Base-by-base conservation (phyloP, 1,284 basidiomycete species). In the Cutaneotrichosporon spelunceum region DNA sequence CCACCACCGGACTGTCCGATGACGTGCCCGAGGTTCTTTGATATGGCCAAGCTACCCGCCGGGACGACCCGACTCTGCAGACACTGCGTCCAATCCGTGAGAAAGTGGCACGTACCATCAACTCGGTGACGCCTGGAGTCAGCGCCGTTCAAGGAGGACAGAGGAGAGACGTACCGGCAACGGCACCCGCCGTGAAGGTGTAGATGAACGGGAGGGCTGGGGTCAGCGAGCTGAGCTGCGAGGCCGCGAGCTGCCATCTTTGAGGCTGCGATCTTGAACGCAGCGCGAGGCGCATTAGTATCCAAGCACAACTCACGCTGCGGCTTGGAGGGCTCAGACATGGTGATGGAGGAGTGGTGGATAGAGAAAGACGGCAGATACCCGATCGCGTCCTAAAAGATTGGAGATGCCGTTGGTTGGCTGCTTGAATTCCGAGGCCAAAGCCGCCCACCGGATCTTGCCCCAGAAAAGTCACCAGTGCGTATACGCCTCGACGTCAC, bases 141-240 rank as follows among this genome's bases (percentile, higher is more conserved):
- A 66, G 61, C 58, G 24, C 39, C 0, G 24, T 9, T 16, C 27
- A 16, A 16, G 10, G n/a, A 21, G 10, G 29, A 1, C 24, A 49
- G 16, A 26, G n/a, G 14, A 11, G 1, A 10, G 44, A 66, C 70
- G 60, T 55, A 76, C 88, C 91, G 68, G 93, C 92, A 68, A 93
- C 91, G 9, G 93, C 92, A 61, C 93, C 93, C 1, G 93, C 91
- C 10, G 88, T 84, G 74, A 95, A 94, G 71, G 90, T 94, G 66
- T 91, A 90, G 56, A 84, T 79, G 79, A 93, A 93, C 1, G 91
- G 92, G 47, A 94, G 83, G 34, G 56, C 56, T 57, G 47, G 23
- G 13, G 56, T 57, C 19, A 57, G 56, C 34, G 39, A 3, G 19
- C n/a, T n/a, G n/a, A n/a, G n/a, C n/a, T n/a, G n/a, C n/a, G n/a